These are phyloP conservation scores for Bothriochloa decipiens DNA, from an alignment of 176 grass and related monocot genomes.

Conservation along the genomic window DNA sequence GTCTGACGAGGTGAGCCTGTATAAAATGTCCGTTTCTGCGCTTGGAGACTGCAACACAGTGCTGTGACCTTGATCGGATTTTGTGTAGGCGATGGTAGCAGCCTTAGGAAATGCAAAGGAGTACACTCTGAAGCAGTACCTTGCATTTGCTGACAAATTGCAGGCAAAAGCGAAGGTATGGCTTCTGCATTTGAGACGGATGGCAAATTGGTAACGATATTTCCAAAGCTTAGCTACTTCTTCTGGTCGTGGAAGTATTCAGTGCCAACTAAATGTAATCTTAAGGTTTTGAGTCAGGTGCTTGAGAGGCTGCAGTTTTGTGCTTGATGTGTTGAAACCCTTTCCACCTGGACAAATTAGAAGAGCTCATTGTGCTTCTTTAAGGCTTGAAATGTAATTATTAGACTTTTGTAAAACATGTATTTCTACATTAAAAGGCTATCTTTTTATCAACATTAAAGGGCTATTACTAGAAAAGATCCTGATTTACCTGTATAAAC, in stretches of 20 bases:
- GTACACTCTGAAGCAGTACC: constrained; percentile 91
- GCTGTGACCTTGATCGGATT: constrained; percentile 11
- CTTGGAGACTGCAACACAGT: constrained; percentile 2
- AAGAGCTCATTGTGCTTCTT: constrained; percentile 1
- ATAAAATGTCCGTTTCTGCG: not conserved
- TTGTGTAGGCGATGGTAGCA: constrained; percentile 69
- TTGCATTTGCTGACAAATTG: constrained; percentile 79
- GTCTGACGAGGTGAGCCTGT: constrained; percentile 67
- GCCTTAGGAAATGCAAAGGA: constrained; percentile 81
- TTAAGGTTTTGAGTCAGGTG: not conserved
- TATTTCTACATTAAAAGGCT: not conserved
- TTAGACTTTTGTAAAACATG: constrained; percentile 4
- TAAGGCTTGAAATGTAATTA: constrained; percentile 6
- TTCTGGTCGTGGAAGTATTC: not conserved
- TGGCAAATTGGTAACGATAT: not conserved
- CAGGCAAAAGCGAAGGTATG: constrained; percentile 75
- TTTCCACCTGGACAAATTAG: not conserved
- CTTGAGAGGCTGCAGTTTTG: not conserved
- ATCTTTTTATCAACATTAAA: not conserved
- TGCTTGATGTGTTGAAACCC: not conserved
- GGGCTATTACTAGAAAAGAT: not conserved
- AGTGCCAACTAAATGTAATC: not conserved
- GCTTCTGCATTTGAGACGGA: constrained; percentile 6
- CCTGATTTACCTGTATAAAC: constrained; percentile 1
- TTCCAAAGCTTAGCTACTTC: not conserved